Conservation (phyloP, 2,329 filamentous ascomycete species). For the Beauveria medogensis region DNA sequence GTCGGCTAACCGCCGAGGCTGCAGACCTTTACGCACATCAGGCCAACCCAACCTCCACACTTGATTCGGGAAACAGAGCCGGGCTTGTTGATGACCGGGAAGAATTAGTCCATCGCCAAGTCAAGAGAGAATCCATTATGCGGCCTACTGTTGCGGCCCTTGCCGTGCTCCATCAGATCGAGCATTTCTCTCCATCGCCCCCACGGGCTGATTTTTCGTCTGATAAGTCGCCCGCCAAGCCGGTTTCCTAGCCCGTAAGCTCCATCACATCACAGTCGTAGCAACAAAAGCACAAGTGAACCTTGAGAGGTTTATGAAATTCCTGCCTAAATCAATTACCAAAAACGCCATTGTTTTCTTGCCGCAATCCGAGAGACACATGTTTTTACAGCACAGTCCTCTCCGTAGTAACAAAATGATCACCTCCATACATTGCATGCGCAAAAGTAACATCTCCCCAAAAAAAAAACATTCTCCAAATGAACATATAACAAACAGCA, state of each 20-base stretch:
- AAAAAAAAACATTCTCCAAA: background rate
- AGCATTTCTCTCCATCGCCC: background rate
- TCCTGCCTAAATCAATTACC: constrained; percentile 11
- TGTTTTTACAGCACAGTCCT: constrained; percentile 6
- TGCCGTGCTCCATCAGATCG: background rate
- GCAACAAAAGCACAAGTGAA: background rate
- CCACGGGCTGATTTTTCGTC: background rate
- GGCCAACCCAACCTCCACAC: background rate
- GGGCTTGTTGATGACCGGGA: background rate
- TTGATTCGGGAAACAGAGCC: background rate
- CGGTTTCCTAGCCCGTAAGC: background rate
- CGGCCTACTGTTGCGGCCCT: background rate
- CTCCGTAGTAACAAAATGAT: constrained; percentile 2
- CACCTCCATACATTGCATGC: background rate
- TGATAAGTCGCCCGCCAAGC: too few species aligned
- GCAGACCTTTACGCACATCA: background rate
- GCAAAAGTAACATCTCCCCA: background rate
- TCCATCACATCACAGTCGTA: background rate
- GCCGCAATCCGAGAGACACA: constrained; percentile 8
- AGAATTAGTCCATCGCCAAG: background rate
- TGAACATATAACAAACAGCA: background rate
- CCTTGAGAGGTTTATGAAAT: background rate
- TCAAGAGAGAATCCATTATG: background rate
- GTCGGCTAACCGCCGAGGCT: background rate
- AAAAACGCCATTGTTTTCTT: constrained; percentile 8